A percentile compares a stretch with the other conserved stretches of the same genome.
phyloP scores from a whole-genome alignment of 2,329 filamentous ascomycete genomes.

The Beauveria varroae region DNA sequence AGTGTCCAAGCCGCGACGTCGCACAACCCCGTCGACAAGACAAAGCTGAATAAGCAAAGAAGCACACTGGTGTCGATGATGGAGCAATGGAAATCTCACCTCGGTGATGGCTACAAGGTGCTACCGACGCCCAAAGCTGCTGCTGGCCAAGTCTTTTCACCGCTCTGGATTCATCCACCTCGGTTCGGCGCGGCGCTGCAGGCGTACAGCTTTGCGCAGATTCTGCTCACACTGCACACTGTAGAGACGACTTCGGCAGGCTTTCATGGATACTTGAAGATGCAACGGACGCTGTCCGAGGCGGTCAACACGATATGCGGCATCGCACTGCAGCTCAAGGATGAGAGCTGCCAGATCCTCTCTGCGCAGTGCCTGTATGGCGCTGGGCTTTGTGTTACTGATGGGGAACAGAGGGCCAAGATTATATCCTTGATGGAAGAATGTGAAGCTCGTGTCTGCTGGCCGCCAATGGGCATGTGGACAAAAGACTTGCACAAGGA shows the following conservation, averaged over 20 bases:
- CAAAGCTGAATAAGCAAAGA: slow-evolving; percentile 15
- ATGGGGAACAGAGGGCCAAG: slow-evolving; percentile 25
- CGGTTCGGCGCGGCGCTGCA: slow-evolving; percentile 42
- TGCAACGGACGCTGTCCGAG: slow-evolving; percentile 18
- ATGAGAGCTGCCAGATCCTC: slow-evolving; percentile 33
- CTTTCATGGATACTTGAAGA: slow-evolving; percentile 35
- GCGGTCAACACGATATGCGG: slow-evolving; percentile 33
- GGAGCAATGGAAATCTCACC: slow-evolving; percentile 24
- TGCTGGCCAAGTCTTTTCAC: slow-evolving; percentile 28
- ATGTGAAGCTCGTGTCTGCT: slow-evolving; percentile 29
- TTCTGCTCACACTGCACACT: slow-evolving; percentile 31
- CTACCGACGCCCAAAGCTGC: slow-evolving; percentile 25
- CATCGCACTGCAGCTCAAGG: slow-evolving; percentile 36
- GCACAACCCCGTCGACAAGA: neutral
- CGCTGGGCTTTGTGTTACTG: slow-evolving; percentile 33
- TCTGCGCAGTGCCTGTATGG: slow-evolving; percentile 37
- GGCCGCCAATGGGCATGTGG: slow-evolving; percentile 29
- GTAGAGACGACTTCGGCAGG: slow-evolving; percentile 16
- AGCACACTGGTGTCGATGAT: slow-evolving; percentile 16
- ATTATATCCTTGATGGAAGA: slow-evolving; percentile 29
- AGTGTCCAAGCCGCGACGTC: slow-evolving; percentile 22
- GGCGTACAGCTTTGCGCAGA: slow-evolving; percentile 42
- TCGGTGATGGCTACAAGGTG: slow-evolving; percentile 31
- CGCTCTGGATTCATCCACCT: slow-evolving; percentile 42
- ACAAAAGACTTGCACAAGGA: slow-evolving; percentile 24